Percentiles rank a stretch among this genome's conserved stretches.
phyloP scores from a whole-genome alignment of 1,284 basidiomycete genomes.

The Tremellales sp. region DNA sequence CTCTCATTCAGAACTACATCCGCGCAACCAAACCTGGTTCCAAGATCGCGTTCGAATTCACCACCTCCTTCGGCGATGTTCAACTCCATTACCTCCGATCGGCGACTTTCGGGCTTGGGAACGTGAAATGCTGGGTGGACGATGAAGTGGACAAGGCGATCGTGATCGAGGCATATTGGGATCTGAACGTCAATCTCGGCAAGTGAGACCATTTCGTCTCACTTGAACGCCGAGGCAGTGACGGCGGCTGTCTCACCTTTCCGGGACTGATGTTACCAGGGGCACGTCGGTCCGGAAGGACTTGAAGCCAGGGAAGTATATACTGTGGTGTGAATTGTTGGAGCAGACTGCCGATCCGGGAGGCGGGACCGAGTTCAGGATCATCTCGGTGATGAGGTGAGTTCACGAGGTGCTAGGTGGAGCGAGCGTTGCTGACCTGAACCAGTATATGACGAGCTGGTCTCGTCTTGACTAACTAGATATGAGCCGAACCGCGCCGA shows the following conservation, averaged over 20 bases:
- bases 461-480: no score
- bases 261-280: conserved; percentile 3
- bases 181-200: conserved; percentile 27
- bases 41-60: conserved; percentile 31
- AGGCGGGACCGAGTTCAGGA: conserved; percentile 38
- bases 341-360: conserved; percentile 33
- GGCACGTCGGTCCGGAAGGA: conserved; percentile 24
- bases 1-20: conserved; percentile 35
- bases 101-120: conserved; percentile 31
- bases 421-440: no score
- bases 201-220: conserved; percentile 15
- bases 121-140: conserved; percentile 39
- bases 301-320: conserved; percentile 29
- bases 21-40: conserved; percentile 35
- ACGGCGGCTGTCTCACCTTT: not conserved
- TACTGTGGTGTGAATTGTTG: conserved; percentile 34
- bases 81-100: conserved; percentile 39
- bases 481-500: no score
- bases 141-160: conserved; percentile 14
- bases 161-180: conserved; percentile 37
- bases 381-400: conserved; percentile 43
- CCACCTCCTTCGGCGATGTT: conserved; percentile 28
- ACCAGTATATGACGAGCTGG: no score
- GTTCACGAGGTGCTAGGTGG: no score
- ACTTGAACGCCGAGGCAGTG: no score